Base-by-base conservation (phyloP, 345 rosid genomes). In the Dovyalis caffra region DNA sequence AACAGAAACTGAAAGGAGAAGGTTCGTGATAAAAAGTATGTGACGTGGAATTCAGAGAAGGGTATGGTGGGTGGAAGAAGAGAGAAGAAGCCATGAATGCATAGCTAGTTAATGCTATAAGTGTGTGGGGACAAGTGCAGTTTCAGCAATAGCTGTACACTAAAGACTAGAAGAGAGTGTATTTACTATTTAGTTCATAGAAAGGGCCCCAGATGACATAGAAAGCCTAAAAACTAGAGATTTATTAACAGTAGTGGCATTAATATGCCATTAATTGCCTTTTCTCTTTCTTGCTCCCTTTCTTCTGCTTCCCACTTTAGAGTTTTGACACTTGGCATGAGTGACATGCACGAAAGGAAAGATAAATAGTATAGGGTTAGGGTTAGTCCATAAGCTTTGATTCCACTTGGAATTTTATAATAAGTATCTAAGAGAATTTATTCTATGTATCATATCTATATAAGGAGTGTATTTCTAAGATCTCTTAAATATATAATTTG, bases 61-160 rank as follows among this genome's bases (percentile, higher is more conserved):
- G 62, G 74, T 8, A 43, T 15, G 29, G 71, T 49, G 64, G 25
- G 34, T 6, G 23, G 21, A 20, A 5, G 35, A 74, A n/a, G 29
- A 74, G 77, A 66, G 56, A 49, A 35, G 71, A 77, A 77, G 75
- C 74, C 78, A 82, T 76, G 80, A 78, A 82, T 61, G 81, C 21
- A 47, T 20, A 61, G 31, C 63, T 28, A 35, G 58, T 66, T 35
- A 61, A 77, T 45, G 32, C 33, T n/a, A 68, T 78, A 49, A 60
- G 73, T 29, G 70, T 6, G 84, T 85, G 83, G 84, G 87, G 78
- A 73, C 79, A 6, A 57, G 67, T 78, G 78, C 38, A 64, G 71
- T 12, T 53, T 14, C 14, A 74, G n/a, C 31, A 57, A 66, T 77
- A 69, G 81, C 86, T 79, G 86, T 76, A 73, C 28, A 23, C 37